These are phyloP conservation scores for Tuber borchii DNA, from an alignment of 495 filamentous ascomycete species.

Conservation along the genomic window DNA sequence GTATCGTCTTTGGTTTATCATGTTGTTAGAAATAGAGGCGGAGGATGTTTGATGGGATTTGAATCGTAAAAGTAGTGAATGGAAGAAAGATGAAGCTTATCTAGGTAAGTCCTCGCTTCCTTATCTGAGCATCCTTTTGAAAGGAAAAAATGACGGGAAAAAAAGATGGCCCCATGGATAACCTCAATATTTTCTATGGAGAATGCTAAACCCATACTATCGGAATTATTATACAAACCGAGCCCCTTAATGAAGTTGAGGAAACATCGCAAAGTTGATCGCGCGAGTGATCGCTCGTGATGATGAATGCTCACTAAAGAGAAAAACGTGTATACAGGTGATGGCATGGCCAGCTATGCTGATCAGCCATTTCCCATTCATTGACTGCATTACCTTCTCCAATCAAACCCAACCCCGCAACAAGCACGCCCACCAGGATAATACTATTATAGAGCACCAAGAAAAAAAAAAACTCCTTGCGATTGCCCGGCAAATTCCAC, in stretches of 20 bases:
- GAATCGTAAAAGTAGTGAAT: background rate
- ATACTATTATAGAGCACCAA: background rate
- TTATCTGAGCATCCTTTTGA: background rate
- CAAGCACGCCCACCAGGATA: background rate
- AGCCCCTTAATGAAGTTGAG: background rate
- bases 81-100: background rate
- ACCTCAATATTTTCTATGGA: background rate
- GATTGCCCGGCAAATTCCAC: background rate
- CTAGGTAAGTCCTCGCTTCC: background rate
- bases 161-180: background rate
- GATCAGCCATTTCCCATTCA: background rate
- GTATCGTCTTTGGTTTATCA: background rate
- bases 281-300: background rate
- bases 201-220: background rate
- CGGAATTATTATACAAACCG: background rate
- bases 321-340: background rate
- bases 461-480: background rate
- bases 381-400: background rate
- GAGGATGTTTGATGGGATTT: constrained; percentile 5
- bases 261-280: background rate
- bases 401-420: background rate
- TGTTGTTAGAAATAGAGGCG: background rate
- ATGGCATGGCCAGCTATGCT: background rate
- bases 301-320: background rate
- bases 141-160: background rate